Evolutionary conservation across 2,329 filamentous ascomycete species (phyloP), one percentile per base, ranked within the genome.

Genomic region (Zarea fungicola): DNA sequence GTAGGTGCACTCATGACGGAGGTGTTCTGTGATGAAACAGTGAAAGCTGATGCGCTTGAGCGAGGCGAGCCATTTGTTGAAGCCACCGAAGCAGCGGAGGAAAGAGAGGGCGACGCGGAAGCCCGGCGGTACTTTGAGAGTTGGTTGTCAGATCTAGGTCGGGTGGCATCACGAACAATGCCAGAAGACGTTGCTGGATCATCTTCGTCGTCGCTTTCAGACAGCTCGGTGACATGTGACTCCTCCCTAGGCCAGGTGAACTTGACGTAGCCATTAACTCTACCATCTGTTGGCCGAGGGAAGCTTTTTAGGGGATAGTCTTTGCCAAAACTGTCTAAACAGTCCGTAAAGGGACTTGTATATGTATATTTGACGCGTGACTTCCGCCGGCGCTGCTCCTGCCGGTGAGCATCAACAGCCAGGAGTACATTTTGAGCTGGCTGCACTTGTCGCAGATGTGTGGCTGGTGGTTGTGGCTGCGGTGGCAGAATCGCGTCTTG

Each of bases 201-300:
- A 18, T 9, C 34, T 8, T 39, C 44, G 6, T 23, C 7, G 6
- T 39, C 35, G 21, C 16, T 26, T 8, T 39, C 35, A 18, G 21
- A 21, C 14, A 45, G 23, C 14, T 29, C 22, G 10, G 32, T 6
- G 41, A 23, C 5, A 6, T 18, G 32, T 21, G 34, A 35, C n/a
- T n/a, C n/a, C 28, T 9, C 32, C 29, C 21, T 29, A 11, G 61
- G 60, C 65, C 65, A 68, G 42, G 63, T 59, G 40, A 69, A 66
- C 46, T 69, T 69, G 49, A 69, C 60, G 51, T 69, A 69, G 2
- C 65, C 64, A 42, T 69, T 68, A 26, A 69, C 63, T 36, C 58
- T 58, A 14, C 66, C 66, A 34, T 64, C 61, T 3, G 54, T 29
- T 1, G 66, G 66, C 6, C 65, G 60, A 34, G 36, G 10, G 46